Conservation (phyloP, 768 basidiomycete species). For the Sutorius australiensis region DNA sequence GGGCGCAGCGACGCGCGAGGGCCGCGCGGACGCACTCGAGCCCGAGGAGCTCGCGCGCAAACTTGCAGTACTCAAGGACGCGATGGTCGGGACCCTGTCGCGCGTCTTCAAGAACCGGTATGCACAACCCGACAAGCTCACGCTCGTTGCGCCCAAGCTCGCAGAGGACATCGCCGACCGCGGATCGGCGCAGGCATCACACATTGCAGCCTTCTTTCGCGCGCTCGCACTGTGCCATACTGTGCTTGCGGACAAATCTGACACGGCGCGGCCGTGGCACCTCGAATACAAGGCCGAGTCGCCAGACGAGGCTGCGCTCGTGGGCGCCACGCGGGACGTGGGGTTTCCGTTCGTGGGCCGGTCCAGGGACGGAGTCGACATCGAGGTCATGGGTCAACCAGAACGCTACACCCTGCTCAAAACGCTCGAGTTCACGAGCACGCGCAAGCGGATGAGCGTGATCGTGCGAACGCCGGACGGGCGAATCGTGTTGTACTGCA, state of each 20-base stretch:
- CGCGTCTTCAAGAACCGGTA: slow-evolving; percentile 86
- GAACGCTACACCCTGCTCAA: slow-evolving; percentile 80
- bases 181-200: slow-evolving; percentile 52
- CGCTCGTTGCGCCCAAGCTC: slow-evolving; percentile 82
- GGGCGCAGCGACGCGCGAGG: slow-evolving; percentile 83
- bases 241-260: slow-evolving; percentile 77
- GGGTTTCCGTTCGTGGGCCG: slow-evolving; percentile 88
- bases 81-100: slow-evolving; percentile 76
- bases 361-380: slow-evolving; percentile 71
- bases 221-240: slow-evolving; percentile 92
- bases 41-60: slow-evolving; percentile 69
- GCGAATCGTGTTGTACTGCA: slow-evolving; percentile 80
- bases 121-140: slow-evolving; percentile 74
- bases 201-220: slow-evolving; percentile 86
- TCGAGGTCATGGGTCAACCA: slow-evolving; percentile 86
- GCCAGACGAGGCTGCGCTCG: slow-evolving; percentile 93
- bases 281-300: slow-evolving; percentile 95
- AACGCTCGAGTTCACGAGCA: slow-evolving; percentile 89
- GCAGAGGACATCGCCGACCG: slow-evolving; percentile 72
- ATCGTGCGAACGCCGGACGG: slow-evolving; percentile 84
- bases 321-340: slow-evolving; percentile 85
- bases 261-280: slow-evolving; percentile 53
- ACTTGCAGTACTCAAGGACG: slow-evolving; percentile 60
- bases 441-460: slow-evolving; percentile 94
- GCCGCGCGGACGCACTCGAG: slow-evolving; percentile 59